A percentile compares a stretch with the other conserved stretches of the same genome.
Evolutionary conservation across 2,329 filamentous ascomycete species (phyloP).

Genomic region (Hypoxylon sp.): DNA sequence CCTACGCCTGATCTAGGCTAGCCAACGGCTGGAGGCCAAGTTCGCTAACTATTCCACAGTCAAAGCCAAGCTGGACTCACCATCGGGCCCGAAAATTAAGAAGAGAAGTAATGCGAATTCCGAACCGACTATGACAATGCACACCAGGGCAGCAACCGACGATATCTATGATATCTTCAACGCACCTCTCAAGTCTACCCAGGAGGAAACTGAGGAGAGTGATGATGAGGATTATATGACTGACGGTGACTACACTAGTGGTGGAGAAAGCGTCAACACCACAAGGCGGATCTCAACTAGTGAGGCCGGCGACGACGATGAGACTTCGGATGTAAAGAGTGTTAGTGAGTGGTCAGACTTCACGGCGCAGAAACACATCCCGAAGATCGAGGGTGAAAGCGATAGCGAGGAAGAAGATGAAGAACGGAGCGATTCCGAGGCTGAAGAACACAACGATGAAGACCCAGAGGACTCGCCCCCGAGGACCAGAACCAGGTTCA

Average conservation of each 20-base stretch:
- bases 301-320: conserved; percentile 61
- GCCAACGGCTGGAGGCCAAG: background rate
- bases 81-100: conserved; percentile 85
- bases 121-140: conserved; percentile 98
- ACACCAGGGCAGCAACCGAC: conserved; percentile 94
- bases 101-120: conserved; percentile 74
- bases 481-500: conserved; percentile 75
- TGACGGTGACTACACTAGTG: conserved; percentile 85
- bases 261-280: conserved; percentile 85
- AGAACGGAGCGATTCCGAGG: conserved; percentile 56
- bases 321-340: conserved; percentile 72
- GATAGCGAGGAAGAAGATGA: conserved; percentile 55
- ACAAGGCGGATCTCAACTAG: conserved; percentile 74
- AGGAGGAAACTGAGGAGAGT: conserved; percentile 60
- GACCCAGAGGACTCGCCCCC: conserved; percentile 61
- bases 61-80: conserved; percentile 93
- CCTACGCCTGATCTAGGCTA: background rate
- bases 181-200: conserved; percentile 73
- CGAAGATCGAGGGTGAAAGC: conserved; percentile 59
- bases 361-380: conserved; percentile 79
- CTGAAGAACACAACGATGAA: conserved; percentile 48
- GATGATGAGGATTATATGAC: conserved; percentile 79
- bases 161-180: conserved; percentile 99
- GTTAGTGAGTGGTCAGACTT: conserved; percentile 93
- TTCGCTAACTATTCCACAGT: conserved; percentile 68